Evolutionary conservation across 495 filamentous ascomycete species (phyloP).

Genomic region (Schizothecium vesticola): DNA sequence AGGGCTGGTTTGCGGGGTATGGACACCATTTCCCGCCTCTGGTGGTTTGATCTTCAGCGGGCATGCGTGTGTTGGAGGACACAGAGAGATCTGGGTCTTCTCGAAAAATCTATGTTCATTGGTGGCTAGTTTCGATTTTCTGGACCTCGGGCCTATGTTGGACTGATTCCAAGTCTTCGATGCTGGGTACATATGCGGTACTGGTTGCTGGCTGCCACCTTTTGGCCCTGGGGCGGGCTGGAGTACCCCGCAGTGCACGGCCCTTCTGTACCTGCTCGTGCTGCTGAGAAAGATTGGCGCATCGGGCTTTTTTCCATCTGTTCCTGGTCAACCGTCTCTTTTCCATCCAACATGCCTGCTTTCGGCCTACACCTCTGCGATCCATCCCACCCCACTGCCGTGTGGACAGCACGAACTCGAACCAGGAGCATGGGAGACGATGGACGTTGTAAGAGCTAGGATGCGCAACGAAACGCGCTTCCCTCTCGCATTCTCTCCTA

Average conservation of each 20-base stretch:
- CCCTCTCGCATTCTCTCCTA: not conserved
- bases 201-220: not conserved
- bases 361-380: not conserved
- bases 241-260: not conserved
- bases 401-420: not conserved
- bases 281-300: not conserved
- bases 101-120: not conserved
- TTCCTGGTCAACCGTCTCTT: not conserved
- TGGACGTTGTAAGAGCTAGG: not conserved
- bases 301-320: not conserved
- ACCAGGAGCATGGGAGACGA: not conserved
- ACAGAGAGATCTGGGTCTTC: not conserved
- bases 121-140: not conserved
- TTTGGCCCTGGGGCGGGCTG: not conserved
- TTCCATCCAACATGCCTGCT: not conserved
- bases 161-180: not conserved
- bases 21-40: not conserved
- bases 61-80: too few species aligned
- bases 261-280: not conserved
- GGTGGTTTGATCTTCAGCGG: not conserved
- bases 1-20: not conserved
- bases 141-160: too few species aligned
- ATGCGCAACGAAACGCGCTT: not conserved
- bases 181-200: not conserved
- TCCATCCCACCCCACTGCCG: conserved; percentile 7